Conservation (phyloP, 2,329 filamentous ascomycete species). For the Paecilomyces variotii region DNA sequence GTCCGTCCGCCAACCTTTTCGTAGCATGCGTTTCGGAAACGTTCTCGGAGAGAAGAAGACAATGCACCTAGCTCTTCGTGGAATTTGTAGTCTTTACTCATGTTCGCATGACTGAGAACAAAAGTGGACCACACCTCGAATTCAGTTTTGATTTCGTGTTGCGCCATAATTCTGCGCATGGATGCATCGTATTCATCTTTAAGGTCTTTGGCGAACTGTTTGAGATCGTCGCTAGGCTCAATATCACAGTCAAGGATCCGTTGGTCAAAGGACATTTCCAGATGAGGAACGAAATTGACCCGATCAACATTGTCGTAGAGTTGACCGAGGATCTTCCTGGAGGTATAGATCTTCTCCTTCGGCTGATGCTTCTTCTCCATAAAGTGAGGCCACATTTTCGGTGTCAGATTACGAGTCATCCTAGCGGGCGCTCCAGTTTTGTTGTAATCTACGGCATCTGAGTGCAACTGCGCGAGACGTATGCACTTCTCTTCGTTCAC, state of each 20-base stretch:
- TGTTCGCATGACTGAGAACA: constrained; percentile 63
- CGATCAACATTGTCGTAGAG: constrained; percentile 70
- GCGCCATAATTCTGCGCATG: constrained; percentile 72
- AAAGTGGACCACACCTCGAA: constrained; percentile 91
- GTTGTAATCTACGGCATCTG: constrained; percentile 84
- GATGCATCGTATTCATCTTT: constrained; percentile 72
- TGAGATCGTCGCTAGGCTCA: constrained; percentile 44
- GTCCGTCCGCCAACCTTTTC: constrained; percentile 55
- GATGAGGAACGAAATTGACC: constrained; percentile 65
- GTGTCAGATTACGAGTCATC: constrained; percentile 55
- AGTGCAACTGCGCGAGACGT: constrained; percentile 71
- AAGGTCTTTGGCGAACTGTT: constrained; percentile 55
- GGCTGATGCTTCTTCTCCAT: constrained; percentile 60
- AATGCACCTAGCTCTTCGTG: constrained; percentile 73
- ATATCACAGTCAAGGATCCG: constrained; percentile 60
- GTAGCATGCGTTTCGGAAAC: constrained; percentile 60
- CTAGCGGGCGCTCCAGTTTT: constrained; percentile 76
- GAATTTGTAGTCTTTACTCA: constrained; percentile 73
- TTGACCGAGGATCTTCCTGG: constrained; percentile 63
- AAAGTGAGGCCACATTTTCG: constrained; percentile 70
- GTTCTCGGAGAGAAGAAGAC: constrained; percentile 56
- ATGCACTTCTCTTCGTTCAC: constrained; percentile 65
- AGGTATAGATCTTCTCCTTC: constrained; percentile 51
- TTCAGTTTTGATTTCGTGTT: constrained; percentile 74
- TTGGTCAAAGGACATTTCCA: constrained; percentile 64